phyloP scores from a whole-genome alignment of 768 basidiomycete genomes.

The Boletus rex-veris region DNA sequence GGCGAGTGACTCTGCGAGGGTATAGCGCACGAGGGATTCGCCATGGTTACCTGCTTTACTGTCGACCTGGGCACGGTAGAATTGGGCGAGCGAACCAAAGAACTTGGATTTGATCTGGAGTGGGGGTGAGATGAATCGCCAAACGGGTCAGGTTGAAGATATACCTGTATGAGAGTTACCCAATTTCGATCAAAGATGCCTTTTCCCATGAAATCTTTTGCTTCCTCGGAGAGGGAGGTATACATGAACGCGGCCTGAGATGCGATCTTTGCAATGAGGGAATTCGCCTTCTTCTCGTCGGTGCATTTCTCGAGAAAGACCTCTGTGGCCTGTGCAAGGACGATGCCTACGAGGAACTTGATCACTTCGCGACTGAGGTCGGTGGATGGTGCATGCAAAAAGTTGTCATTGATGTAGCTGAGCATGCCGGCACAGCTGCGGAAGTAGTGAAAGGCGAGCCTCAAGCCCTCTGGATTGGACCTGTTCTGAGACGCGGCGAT shows the following conservation, averaged over 20 bases:
- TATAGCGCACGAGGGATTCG: constrained; percentile 77
- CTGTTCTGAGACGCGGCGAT: constrained; percentile 84
- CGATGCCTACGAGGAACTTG: constrained; percentile 86
- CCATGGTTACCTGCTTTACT: constrained; percentile 76
- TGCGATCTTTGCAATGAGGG: constrained; percentile 79
- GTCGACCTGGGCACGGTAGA: constrained; percentile 81
- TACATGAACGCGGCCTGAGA: constrained; percentile 83
- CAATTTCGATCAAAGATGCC: constrained; percentile 94
- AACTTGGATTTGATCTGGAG: constrained; percentile 86
- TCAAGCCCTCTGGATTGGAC: constrained; percentile 86
- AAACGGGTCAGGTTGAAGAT: constrained; percentile 6
- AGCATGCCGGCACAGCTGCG: constrained; percentile 92
- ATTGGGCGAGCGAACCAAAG: constrained; percentile 82
- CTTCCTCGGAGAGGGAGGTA: constrained; percentile 77
- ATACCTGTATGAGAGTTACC: constrained; percentile 80
- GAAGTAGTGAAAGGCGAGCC: constrained; percentile 91
- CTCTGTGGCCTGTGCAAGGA: constrained; percentile 91
- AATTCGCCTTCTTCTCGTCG: constrained; percentile 84
- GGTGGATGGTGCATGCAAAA: constrained; percentile 93
- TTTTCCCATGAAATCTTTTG: constrained; percentile 95
- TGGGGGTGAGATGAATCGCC: constrained; percentile 4
- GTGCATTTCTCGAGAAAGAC: constrained; percentile 93
- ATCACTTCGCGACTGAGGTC: constrained; percentile 93
- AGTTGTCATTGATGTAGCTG: constrained; percentile 99
- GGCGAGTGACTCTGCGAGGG: constrained; percentile 69